A percentile compares a stretch with the other conserved stretches of the same genome.
These are phyloP conservation scores for Torulaspora gathmanii DNA, from an alignment of 805 yeast genomes.

Conservation along the genomic window DNA sequence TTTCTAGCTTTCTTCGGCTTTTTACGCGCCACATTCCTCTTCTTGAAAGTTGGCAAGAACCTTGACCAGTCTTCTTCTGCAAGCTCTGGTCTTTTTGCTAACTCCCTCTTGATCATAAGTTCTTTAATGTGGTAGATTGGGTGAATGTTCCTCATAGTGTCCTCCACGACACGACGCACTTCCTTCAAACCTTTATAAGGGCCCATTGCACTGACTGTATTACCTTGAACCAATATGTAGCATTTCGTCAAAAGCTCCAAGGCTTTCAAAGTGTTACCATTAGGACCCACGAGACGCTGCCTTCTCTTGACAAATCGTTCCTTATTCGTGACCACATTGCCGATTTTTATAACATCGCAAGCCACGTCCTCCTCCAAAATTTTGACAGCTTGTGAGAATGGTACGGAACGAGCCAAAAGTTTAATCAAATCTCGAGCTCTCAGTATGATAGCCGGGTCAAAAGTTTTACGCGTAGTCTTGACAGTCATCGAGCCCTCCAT, in stretches of 20 bases:
- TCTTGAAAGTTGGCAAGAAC: constrained; percentile 93
- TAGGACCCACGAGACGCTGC: constrained; percentile 94
- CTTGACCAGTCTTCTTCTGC: constrained; percentile 96
- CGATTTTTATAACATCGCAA: constrained; percentile 94
- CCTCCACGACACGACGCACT: constrained; percentile 90
- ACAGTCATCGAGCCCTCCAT: constrained; percentile 98
- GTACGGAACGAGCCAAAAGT: constrained; percentile 90
- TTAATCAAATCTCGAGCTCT: constrained; percentile 94
- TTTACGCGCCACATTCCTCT: constrained; percentile 92
- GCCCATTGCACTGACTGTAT: constrained; percentile 96
- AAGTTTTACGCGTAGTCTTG: constrained; percentile 90
- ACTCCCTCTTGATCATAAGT: constrained; percentile 93
- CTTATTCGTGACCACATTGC: constrained; percentile 80
- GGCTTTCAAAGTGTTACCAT: constrained; percentile 94
- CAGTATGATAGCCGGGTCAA: constrained; percentile 87
- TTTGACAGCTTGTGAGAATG: constrained; percentile 93
- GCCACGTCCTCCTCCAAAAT: constrained; percentile 88
- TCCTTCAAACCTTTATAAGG: constrained; percentile 90
- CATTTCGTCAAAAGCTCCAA: constrained; percentile 92
- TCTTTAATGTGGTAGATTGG: constrained; percentile 98
- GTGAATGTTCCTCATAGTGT: constrained; percentile 93
- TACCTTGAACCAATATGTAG: constrained; percentile 94
- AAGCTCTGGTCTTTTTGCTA: constrained; percentile 90
- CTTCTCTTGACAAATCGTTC: constrained; percentile 93
- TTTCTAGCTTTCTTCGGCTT: constrained; percentile 65